Evolutionary conservation across 306 rosid species (phyloP), one percentile per base, ranked within the genome.

Genomic region (Fragaria ananassa): DNA sequence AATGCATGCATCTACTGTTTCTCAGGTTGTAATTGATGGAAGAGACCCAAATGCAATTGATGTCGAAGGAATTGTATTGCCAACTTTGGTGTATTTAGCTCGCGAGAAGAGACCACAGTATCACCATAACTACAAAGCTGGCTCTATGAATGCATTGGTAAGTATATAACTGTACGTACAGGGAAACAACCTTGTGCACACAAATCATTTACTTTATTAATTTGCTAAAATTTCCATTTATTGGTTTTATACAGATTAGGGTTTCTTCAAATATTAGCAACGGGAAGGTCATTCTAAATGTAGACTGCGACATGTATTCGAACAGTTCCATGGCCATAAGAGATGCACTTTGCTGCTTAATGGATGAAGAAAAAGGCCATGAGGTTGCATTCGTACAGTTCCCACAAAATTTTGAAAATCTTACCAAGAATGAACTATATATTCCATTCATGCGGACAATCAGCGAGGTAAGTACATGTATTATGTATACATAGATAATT

Each of bases 301-400:
- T 50, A 50, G 56, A 50, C n/a, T 50, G 56, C 17, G 56, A 50
- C 56, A 50, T 50, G 56, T 50, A 50, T 50, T 89, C 97, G 41
- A 91, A 93, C 85, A 84, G 80, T 64, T 89, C 93, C 6, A 66
- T 83, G 56, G 83, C 93, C 35, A 64, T 91, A 51, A 81, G 83
- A 15, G 93, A 89, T 71, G 90, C 86, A 76, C 79, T 90, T 4
- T 93, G 98, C 80, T 91, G 89, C 80, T 74, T 89, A 68, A 81
- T 93, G 91, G 98, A 93, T 76, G 89, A 88, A 80, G 79, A 88
- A 71, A 83, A 85, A 76, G 91, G 98, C 25, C 85, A 76, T 19
- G 87, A 89, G 71, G 71, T 93, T 78, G 95, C 93, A 58, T 93
- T 23, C 68, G 89, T 90, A 21, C 97, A 93, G 54, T 84, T 61